Percentiles rank a stretch among this genome's conserved stretches.
These are phyloP conservation scores for Sesbania bispinosa DNA, from an alignment of 306 rosid species.

Conservation along the genomic window DNA sequence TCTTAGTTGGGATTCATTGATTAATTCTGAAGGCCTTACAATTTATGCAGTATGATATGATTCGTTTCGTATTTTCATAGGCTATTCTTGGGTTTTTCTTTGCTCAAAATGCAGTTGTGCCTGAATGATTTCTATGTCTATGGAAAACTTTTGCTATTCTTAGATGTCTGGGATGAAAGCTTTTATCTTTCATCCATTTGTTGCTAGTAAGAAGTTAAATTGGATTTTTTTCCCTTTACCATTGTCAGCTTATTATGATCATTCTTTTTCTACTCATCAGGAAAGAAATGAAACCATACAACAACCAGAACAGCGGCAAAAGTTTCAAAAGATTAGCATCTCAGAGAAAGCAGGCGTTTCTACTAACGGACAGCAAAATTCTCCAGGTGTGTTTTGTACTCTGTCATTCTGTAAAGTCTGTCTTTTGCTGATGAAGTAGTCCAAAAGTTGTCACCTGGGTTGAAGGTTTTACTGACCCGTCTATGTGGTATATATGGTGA, in stretches of 20 bases:
- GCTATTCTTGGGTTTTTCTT: neutral
- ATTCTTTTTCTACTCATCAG: constrained; percentile 26
- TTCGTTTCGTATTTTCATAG: neutral
- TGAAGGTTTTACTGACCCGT: neutral
- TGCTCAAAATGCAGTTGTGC: constrained; percentile 9
- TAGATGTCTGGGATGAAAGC: neutral
- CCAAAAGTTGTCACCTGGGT: neutral
- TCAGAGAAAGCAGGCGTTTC: constrained; percentile 47
- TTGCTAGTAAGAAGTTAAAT: neutral
- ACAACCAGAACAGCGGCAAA: constrained; percentile 51
- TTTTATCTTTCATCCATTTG: too few species aligned
- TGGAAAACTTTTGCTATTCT: constrained; percentile 10
- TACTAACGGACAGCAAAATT: constrained; percentile 37
- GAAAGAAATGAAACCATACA: constrained; percentile 49
- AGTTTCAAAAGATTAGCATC: constrained; percentile 51
- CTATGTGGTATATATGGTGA: neutral
- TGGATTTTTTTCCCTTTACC: neutral
- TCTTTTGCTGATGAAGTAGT: constrained; percentile 18
- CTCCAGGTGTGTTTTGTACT: constrained; percentile 56
- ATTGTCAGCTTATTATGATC: constrained; percentile 4
- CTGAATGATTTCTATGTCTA: neutral
- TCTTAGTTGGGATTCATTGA: constrained; percentile 14
- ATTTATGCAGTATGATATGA: neutral
- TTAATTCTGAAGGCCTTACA: neutral
- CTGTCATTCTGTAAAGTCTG: neutral